Base-by-base conservation (phyloP, 176 grass and related monocot species). In the Phyllostachys edulis region DNA sequence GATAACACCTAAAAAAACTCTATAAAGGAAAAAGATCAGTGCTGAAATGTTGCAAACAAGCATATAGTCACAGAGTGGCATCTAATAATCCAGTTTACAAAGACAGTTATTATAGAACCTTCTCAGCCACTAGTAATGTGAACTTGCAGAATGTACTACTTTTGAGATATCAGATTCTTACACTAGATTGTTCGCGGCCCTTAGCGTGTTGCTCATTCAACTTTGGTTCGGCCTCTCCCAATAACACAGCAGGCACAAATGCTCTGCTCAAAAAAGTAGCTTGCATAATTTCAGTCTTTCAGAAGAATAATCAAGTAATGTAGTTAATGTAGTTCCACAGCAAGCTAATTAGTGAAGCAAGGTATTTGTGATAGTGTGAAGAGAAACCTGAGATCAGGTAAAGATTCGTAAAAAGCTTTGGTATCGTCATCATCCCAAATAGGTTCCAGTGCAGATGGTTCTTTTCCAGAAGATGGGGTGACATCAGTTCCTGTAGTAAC, bases 391-490 rank as follows among this genome's bases (percentile, higher is more conserved):
- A 99, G 89, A 85, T 96, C 93, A 84, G 97, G 93, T 86, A 99
- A 91, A 49, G 91, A 96, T 85, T 99, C 97, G 71, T 99, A 99
- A 81, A 99, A 99, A 40, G 97, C 75, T 68, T 88, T 96, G n/a
- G 97, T 99, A 84, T 99, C 97, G 46, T 99, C 97, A 73, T 99
- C 93, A 73, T 99, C 97, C 97, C 97, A 99, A 81, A 99, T 88
- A 83, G 97, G 93, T 86, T 99, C 97, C 80, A 92, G 65, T 41
- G 80, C 66, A 73, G 97, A 85, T 77, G 86, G 71, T 60, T 99
- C 96, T 89, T 99, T 99, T 45, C 78, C 90, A 63, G 74, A 66
- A 86, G 89, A 79, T 8, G 93, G 87, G 21, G 86, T 77, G 24
- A 73, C 85, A 64, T 99, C 93, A 63, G 55, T 82, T 89, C 91